A percentile compares a stretch with the other conserved stretches of the same genome.
phyloP scores from a whole-genome alignment of 257 asterid genomes.

The Solanum appendiculatum region DNA sequence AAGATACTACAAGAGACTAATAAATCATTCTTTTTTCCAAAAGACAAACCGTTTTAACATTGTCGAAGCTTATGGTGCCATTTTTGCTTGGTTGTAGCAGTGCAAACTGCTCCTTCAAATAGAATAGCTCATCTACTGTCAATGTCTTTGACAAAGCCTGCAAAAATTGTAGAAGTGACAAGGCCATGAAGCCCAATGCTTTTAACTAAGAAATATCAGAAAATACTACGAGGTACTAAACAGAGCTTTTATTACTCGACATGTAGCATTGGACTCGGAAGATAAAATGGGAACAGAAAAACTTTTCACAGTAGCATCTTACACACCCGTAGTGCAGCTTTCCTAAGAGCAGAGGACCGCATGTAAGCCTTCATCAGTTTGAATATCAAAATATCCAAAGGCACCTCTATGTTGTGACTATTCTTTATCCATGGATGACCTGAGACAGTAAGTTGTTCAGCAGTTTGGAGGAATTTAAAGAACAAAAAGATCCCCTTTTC shows the following conservation, averaged over 20 bases:
- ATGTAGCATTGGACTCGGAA: not conserved
- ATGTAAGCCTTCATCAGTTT: constrained; percentile 84
- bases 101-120: constrained; percentile 43
- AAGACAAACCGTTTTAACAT: constrained; percentile 28
- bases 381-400: constrained; percentile 67
- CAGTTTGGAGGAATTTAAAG: not conserved
- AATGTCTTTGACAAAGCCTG: constrained; percentile 49
- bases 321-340: constrained; percentile 80
- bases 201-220: not conserved
- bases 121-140: constrained; percentile 37
- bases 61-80: constrained; percentile 39
- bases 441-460: constrained; percentile 24
- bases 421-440: constrained; percentile 93
- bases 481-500: not conserved
- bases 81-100: constrained; percentile 41
- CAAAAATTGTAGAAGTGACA: constrained; percentile 1
- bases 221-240: not conserved
- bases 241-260: not conserved
- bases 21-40: not conserved
- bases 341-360: constrained; percentile 91
- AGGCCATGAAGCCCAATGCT: not conserved
- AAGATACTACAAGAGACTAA: not conserved
- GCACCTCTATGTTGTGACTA: constrained; percentile 42
- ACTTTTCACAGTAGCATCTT: not conserved
- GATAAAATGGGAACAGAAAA: not conserved